phyloP scores from a whole-genome alignment of 2,329 filamentous ascomycete genomes.

The Esteya vermicola region DNA sequence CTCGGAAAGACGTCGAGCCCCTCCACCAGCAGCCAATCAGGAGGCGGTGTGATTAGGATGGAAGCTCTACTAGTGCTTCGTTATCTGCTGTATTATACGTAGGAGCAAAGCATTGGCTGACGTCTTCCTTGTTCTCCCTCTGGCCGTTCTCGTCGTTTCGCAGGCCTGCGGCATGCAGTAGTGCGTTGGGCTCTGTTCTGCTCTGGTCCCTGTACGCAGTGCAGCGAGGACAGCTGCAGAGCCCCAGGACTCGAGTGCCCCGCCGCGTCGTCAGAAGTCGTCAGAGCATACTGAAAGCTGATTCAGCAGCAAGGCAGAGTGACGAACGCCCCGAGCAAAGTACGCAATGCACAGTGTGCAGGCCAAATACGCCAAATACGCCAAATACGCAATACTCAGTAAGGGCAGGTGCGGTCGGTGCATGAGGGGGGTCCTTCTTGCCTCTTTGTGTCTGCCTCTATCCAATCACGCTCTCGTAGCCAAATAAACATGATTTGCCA shows the following conservation, averaged over 20 bases:
- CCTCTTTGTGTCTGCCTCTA: background rate
- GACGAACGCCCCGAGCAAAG: background rate
- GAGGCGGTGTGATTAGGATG: no score
- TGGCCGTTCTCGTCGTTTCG: background rate
- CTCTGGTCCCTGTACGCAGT: background rate
- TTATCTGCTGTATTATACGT: no score
- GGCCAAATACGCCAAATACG: no score
- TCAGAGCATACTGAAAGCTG: background rate
- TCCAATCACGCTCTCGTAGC: background rate
- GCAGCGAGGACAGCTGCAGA: no score
- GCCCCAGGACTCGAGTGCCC: no score
- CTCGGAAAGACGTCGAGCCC: no score
- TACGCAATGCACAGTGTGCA: background rate
- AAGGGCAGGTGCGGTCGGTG: no score
- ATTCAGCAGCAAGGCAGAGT: background rate
- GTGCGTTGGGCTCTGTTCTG: background rate
- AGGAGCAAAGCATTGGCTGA: no score
- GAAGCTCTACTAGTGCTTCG: no score
- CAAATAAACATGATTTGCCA: background rate
- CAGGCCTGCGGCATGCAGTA: background rate
- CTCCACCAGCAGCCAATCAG: no score
- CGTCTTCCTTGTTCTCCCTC: background rate
- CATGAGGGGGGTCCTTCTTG: background rate
- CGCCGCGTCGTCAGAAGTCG: no score
- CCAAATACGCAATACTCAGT: no score